phyloP scores from a whole-genome alignment of 2,329 filamentous ascomycete species.

The Balansia obtecta region DNA sequence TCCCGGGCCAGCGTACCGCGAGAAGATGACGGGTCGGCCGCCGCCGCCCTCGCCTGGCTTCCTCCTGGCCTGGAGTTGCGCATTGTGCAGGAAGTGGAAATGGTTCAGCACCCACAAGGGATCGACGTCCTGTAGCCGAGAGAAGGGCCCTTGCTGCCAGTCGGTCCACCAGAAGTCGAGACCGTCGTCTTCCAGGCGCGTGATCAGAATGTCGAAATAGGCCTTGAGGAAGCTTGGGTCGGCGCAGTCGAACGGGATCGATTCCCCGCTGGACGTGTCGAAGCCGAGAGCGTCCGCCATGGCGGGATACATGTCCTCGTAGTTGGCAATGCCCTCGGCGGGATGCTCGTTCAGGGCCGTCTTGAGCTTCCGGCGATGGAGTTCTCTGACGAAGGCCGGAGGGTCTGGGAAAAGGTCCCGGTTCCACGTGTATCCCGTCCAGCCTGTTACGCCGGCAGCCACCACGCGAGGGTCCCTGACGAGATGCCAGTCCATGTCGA shows the following conservation, averaged over 20 bases:
- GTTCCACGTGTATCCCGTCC: slow-evolving; percentile 10
- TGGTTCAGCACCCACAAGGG: slow-evolving; percentile 55
- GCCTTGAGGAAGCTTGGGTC: slow-evolving; percentile 42
- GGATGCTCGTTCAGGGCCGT: slow-evolving; percentile 51
- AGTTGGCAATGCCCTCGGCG: slow-evolving; percentile 41
- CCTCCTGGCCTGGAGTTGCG: slow-evolving; percentile 18
- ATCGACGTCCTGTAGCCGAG: slow-evolving; percentile 44
- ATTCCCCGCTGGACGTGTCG: slow-evolving; percentile 34
- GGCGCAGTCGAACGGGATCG: slow-evolving; percentile 44
- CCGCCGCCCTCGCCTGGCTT: slow-evolving; percentile 13
- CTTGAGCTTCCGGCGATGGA: slow-evolving; percentile 40
- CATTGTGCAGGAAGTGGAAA: slow-evolving; percentile 46
- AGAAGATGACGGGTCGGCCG: slow-evolving; percentile 38
- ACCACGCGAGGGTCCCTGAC: slow-evolving; percentile 33
- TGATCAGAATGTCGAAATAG: slow-evolving; percentile 45
- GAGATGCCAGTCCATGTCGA: slow-evolving; percentile 57
- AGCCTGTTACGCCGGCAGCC: slow-evolving; percentile 39
- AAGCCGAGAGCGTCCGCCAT: slow-evolving; percentile 39
- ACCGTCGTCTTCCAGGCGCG: slow-evolving; percentile 40
- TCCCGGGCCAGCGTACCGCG: slow-evolving; percentile 48
- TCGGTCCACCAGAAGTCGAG: slow-evolving; percentile 57
- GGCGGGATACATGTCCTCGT: slow-evolving; percentile 43
- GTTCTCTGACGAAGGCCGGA: slow-evolving; percentile 31
- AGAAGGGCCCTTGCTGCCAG: slow-evolving; percentile 50
- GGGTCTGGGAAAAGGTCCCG: slow-evolving; percentile 40